Evolutionary conservation across 2,329 filamentous ascomycete genomes (phyloP), one percentile per base, ranked within the genome.

Genomic region (Talaromyces sp.): DNA sequence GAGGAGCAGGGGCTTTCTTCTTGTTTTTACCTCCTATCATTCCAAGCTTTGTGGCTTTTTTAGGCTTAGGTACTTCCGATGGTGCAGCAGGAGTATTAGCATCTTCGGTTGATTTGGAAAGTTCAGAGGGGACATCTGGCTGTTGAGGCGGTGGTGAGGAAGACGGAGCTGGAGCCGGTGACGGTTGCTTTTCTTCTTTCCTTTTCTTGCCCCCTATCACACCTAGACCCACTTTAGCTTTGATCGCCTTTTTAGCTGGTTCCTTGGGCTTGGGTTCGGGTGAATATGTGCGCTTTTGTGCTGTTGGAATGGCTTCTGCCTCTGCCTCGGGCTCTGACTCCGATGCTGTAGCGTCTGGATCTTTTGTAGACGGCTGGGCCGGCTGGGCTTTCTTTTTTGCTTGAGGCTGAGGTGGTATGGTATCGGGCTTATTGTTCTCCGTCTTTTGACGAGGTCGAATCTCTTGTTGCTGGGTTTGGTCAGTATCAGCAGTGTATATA

Each of bases 21-120:
- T 61, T 65, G 6, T 49, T 19, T 36, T 64, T 69, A 24, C 67
- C 64, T 7, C 73, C 71, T 49, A 75, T 72, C 32, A 70, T 62
- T 3, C 74, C 73, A 3, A 76, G 58, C 42, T 67, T 71, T 51
- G 62, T 56, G 19, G 47, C 8, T 49, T 56, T 61, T 60, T 69
- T 57, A 33, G 54, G 36, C 61, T 68, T 55, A 2, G 14, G 16
- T 16, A 47, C 30, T 56, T 62, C 44, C 40, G 43, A 40, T 10
- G 44, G 13, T 29, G 35, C 27, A 17, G 35, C 8, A 32, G 45
- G 11, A 49, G n/a, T n/a, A n/a, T n/a, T n/a, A n/a, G 24, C 24
- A 5, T 52, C 41, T 45, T 49, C 22, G 19, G 13, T 29, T 29
- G 46, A 11, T 33, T 45, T 32, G 13, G 36, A 30, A 22, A 35